Evolutionary conservation across 345 rosid genomes (phyloP).

Genomic region (Eucalyptus pumila): DNA sequence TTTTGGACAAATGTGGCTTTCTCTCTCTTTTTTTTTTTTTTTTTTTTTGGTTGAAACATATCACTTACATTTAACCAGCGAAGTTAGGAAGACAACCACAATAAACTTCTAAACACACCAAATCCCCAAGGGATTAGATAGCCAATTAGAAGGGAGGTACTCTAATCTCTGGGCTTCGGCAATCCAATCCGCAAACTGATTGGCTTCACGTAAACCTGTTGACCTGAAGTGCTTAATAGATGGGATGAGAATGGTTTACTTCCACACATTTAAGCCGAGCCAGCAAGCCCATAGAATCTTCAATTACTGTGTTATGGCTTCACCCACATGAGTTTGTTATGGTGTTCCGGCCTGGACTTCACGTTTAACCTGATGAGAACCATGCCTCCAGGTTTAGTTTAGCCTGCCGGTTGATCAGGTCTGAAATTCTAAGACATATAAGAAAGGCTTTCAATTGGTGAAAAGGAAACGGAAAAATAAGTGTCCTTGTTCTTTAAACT

Average conservation of each 20-base stretch:
- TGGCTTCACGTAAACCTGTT: not conserved
- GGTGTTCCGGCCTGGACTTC: not conserved
- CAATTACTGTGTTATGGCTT: not conserved
- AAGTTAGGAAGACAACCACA: not conserved
- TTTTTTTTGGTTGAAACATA: not conserved
- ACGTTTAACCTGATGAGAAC: not conserved
- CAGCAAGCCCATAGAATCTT: not conserved
- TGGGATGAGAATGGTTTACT: not conserved
- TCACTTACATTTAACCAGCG: not conserved
- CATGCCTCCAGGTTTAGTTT: not conserved
- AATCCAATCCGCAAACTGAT: not conserved
- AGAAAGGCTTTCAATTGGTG: not conserved
- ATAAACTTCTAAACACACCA: not conserved
- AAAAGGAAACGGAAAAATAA: not conserved
- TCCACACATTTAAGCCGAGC: not conserved
- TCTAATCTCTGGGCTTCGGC: not conserved
- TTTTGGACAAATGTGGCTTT: not conserved
- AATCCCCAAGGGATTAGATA: not conserved
- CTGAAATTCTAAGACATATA: not conserved
- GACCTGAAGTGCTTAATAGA: too few relatives aligned
- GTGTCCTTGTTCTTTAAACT: not conserved
- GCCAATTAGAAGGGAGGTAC: not conserved
- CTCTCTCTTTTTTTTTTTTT: fast-evolving
- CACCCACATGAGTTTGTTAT: not conserved
- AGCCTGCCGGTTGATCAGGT: not conserved